Base-by-base conservation (phyloP, 441 rosid genomes). In the Mallotus japonicus region DNA sequence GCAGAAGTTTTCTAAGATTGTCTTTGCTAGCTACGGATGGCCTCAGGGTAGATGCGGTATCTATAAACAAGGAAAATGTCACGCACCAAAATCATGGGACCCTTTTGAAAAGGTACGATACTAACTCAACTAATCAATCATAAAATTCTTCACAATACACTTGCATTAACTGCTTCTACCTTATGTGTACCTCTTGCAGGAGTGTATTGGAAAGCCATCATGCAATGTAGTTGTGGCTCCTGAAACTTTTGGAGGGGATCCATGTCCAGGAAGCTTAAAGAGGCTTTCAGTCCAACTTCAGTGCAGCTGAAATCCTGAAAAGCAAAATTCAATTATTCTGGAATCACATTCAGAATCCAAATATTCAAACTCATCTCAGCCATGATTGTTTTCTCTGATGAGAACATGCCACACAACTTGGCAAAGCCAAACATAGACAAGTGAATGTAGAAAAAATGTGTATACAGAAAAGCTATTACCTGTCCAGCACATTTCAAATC, bases 11-110 rank as follows among this genome's bases (percentile, higher is more conserved):
- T 84, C 89, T 37, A 76, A 84, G 1, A 85, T 92, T 28, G 85
- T 87, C 87, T 94, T 94, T 77, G 98, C 97, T 40, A 92, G 97
- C 88, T 92, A 87, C 0, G 98, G 98, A n/a, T 88, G 89, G 61
- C 97, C 97, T 12, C 85, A 84, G 79, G 97, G 98, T 6, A 80
- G 82, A 58, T 94, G 98, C 44, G 98, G 98, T 75, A 83, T 81
- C 81, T 94, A 81, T 88, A 85, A 78, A 0, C 82, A 89, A 64
- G 96, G 97, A 77, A 77, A 86, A 76, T 94, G 98, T 65, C 97
- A 94, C 0, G 96, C 96, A 13, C 82, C 76, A 78, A 90, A 88
- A 77, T 94, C 97, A 0, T 92, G 88, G 72, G 99, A 92, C 68
- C 97, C 94, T 46, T 87, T 94, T 72, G 80, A 89, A 78, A 89